Percentiles rank a stretch among this genome's conserved stretches.
These are phyloP conservation scores for Ramaria sp. DNA, from an alignment of 768 basidiomycete species.

Conservation along the genomic window DNA sequence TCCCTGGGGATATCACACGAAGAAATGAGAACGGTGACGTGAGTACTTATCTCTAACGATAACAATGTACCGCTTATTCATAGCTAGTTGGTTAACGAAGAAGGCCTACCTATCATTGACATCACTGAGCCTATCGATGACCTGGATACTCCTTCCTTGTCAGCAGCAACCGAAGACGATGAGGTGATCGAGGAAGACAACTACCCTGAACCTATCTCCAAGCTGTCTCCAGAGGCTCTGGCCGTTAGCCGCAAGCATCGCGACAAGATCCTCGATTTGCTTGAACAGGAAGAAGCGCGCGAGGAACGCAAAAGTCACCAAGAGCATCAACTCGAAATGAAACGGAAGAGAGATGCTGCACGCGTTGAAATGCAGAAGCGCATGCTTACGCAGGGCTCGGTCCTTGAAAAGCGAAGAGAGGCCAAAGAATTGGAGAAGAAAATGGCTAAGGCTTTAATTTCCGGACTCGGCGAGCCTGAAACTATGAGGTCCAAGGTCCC, in stretches of 20 bases:
- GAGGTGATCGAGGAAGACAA: slow-evolving; percentile 26
- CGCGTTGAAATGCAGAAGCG: slow-evolving; percentile 29
- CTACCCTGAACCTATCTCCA: slow-evolving; percentile 35
- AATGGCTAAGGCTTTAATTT: slow-evolving; percentile 63
- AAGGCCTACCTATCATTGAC: slow-evolving; percentile 72
- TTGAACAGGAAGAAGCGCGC: slow-evolving; percentile 52
- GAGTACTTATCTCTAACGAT: slow-evolving; percentile 20
- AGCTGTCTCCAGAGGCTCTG: slow-evolving; percentile 35
- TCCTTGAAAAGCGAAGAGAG: slow-evolving; percentile 3
- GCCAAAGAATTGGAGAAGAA: slow-evolving; percentile 55
- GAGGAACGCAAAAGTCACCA: slow-evolving; percentile 30
- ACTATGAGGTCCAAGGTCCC: slow-evolving; percentile 25
- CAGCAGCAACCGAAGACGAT: slow-evolving; percentile 8
- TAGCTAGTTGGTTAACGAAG: slow-evolving; percentile 57
- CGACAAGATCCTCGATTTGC: slow-evolving; percentile 50
- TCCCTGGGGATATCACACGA: slow-evolving; percentile 23
- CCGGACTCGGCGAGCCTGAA: slow-evolving; percentile 30
- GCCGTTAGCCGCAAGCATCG: slow-evolving; percentile 45
- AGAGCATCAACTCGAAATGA: slow-evolving; percentile 37
- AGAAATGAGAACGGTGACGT: slow-evolving; percentile 58
- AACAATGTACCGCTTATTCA: slow-evolving; percentile 8
- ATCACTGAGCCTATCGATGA: slow-evolving; percentile 48
- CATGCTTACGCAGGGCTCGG: slow-evolving; percentile 15
- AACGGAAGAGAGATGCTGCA: slow-evolving; percentile 28
- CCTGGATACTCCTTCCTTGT: slow-evolving; percentile 12